Evolutionary conservation across 2,329 filamentous ascomycete genomes (phyloP).

Genomic region (Penicillium sp.): DNA sequence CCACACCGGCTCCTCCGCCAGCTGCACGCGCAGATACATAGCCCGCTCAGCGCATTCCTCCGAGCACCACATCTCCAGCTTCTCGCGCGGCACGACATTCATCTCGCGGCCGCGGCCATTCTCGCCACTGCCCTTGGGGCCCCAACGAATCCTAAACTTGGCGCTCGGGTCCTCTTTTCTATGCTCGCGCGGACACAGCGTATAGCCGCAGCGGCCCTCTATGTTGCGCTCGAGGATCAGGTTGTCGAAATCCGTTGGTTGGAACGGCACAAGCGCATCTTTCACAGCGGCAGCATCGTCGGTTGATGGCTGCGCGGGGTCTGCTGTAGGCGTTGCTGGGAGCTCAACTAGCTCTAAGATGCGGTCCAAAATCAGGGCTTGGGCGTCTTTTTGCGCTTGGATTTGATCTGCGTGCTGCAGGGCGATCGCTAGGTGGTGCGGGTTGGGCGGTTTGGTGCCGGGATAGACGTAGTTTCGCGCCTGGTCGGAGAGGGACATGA

Average conservation of each 20-base stretch:
- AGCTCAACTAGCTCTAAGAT: conserved; percentile 68
- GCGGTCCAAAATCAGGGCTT: conserved; percentile 67
- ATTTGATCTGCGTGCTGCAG: conserved; percentile 78
- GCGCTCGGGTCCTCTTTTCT: conserved; percentile 54
- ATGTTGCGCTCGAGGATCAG: conserved; percentile 86
- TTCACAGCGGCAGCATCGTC: conserved; percentile 65
- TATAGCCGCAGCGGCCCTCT: conserved; percentile 76
- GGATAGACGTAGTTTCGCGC: conserved; percentile 28
- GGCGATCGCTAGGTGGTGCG: conserved; percentile 58
- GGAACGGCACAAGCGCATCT: conserved; percentile 65
- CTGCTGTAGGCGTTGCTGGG: conserved; percentile 50
- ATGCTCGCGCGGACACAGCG: conserved; percentile 67
- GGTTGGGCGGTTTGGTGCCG: conserved; percentile 29
- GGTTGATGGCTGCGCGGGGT: conserved; percentile 51
- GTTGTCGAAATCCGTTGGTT: conserved; percentile 84
- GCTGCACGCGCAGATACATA: conserved; percentile 82
- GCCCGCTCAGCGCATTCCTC: conserved; percentile 72
- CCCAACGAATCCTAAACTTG: conserved; percentile 64
- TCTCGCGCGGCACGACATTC: conserved; percentile 65
- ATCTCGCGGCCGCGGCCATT: conserved; percentile 50
- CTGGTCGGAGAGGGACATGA: conserved; percentile 11
- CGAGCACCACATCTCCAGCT: conserved; percentile 84
- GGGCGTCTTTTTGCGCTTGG: conserved; percentile 74
- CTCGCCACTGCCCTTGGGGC: conserved; percentile 46
- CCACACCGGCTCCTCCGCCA: conserved; percentile 82